Conservation (phyloP, 2,329 filamentous ascomycete genomes). For the Phialophora expanda region DNA sequence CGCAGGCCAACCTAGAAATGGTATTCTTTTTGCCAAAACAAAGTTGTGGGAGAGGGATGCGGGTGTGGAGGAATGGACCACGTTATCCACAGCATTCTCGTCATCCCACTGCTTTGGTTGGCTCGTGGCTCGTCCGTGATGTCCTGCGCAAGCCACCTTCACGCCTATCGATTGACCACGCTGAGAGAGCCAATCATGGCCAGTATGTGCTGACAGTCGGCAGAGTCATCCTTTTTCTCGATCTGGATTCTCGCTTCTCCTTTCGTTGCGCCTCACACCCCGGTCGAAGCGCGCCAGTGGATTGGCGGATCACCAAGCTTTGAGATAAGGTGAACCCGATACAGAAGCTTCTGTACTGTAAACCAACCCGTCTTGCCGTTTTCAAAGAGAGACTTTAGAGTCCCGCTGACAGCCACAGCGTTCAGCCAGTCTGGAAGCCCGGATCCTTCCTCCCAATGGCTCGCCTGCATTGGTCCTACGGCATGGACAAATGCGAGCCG, state of each 20-base stretch:
- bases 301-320: constrained; percentile 13
- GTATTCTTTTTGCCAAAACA: constrained; percentile 18
- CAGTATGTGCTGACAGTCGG: not conserved
- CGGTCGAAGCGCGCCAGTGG: not conserved
- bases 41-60: constrained; percentile 4
- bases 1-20: not conserved
- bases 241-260: constrained; percentile 8
- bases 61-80: not conserved
- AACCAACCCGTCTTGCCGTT: not conserved
- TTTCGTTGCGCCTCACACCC: not conserved
- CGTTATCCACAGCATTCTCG: not conserved
- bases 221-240: not conserved
- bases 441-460: not conserved
- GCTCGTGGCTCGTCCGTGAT: not conserved
- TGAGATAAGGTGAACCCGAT: constrained; percentile 9
- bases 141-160: not conserved
- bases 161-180: not conserved
- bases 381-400: not conserved
- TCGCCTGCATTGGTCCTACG: no score
- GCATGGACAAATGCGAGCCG: no score
- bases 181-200: constrained; percentile 2
- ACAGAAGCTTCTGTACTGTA: constrained; percentile 6
- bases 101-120: constrained; percentile 3
- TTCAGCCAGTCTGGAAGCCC: not conserved
- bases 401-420: not conserved